Evolutionary conservation across 108 stramenopile genomes (phyloP).

Genomic region (Discostella stelligeroides): DNA sequence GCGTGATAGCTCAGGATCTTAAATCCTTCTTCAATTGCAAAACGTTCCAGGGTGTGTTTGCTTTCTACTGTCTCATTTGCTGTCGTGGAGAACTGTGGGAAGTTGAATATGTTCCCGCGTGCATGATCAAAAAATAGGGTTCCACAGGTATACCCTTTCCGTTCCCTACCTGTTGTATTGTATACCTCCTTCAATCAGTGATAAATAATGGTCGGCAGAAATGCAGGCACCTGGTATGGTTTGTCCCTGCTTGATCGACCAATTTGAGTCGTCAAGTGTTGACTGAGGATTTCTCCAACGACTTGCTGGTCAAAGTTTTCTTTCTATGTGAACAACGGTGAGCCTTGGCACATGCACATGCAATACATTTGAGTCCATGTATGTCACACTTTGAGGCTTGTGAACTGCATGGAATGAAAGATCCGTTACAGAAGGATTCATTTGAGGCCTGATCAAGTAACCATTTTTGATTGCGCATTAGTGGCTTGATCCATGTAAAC

Average conservation of each 20-base stretch:
- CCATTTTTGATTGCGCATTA: neutral
- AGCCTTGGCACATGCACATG: too few species aligned
- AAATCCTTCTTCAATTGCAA: constrained; percentile 24
- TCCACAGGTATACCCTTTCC: too few species aligned
- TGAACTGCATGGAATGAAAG: too few species aligned
- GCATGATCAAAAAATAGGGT: constrained; percentile 15
- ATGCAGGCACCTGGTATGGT: constrained; percentile 46
- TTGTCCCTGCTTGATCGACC: too few species aligned
- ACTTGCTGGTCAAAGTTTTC: too few species aligned
- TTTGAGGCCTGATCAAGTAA: neutral
- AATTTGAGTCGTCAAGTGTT: constrained; percentile 8
- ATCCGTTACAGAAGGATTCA: neutral
- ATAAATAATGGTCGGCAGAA: constrained; percentile 47
- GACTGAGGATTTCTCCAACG: neutral
- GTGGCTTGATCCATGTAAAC: neutral
- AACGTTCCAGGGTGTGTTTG: constrained; percentile 34
- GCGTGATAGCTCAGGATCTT: constrained; percentile 35
- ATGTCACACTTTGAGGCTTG: too few species aligned
- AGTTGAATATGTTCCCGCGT: too few species aligned
- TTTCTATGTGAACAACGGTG: too few species aligned
- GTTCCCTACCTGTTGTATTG: constrained; percentile 37
- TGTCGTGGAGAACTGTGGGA: constrained; percentile 22
- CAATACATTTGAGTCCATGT: too few species aligned
- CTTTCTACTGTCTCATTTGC: constrained; percentile 42
- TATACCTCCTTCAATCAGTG: constrained; percentile 34